Percentiles rank a stretch among this genome's conserved stretches.
phyloP scores from a whole-genome alignment of 306 rosid species.

The Phaseolus lunatus region DNA sequence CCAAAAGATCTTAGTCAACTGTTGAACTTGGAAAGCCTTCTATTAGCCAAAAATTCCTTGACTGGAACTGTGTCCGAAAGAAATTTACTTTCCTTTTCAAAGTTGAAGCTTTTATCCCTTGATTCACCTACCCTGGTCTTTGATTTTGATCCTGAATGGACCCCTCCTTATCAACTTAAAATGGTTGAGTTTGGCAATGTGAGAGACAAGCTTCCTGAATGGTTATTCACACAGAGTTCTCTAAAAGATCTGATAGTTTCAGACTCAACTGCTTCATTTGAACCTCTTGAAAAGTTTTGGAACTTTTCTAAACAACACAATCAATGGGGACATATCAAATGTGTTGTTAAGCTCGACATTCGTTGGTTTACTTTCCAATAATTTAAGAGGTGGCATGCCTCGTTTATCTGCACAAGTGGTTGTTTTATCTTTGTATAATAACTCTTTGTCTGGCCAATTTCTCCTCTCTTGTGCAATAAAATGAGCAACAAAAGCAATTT shows the following conservation, averaged over 20 bases:
- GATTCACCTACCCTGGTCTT: slow-evolving; percentile 2
- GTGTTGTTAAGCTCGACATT: neutral
- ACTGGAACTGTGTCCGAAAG: slow-evolving; percentile 19
- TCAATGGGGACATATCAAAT: slow-evolving; percentile 36
- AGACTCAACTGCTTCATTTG: neutral
- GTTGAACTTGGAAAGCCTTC: neutral
- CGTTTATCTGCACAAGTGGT: slow-evolving; percentile 20
- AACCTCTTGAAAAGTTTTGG: slow-evolving; percentile 40
- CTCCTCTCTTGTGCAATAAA: slow-evolving; percentile 11
- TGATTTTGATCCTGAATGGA: slow-evolving; percentile 21
- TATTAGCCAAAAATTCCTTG: neutral
- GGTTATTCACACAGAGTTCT: slow-evolving; percentile 28
- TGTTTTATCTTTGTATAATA: neutral
- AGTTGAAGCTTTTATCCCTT: neutral
- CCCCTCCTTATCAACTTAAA: slow-evolving; percentile 17
- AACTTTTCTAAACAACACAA: slow-evolving; percentile 18
- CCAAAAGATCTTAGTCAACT: neutral
- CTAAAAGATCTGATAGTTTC: accelerated
- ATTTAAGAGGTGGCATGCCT: slow-evolving; percentile 40
- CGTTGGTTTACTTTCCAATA: neutral
- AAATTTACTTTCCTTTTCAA: slow-evolving; percentile 9
- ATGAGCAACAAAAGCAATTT: slow-evolving; percentile 17
- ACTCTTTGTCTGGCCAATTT: slow-evolving; percentile 42
- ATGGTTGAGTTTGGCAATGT: neutral
- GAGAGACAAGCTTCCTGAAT: neutral